Evolutionary conservation across 768 basidiomycete species (phyloP).

Genomic region (Boletus rubescentipes): DNA sequence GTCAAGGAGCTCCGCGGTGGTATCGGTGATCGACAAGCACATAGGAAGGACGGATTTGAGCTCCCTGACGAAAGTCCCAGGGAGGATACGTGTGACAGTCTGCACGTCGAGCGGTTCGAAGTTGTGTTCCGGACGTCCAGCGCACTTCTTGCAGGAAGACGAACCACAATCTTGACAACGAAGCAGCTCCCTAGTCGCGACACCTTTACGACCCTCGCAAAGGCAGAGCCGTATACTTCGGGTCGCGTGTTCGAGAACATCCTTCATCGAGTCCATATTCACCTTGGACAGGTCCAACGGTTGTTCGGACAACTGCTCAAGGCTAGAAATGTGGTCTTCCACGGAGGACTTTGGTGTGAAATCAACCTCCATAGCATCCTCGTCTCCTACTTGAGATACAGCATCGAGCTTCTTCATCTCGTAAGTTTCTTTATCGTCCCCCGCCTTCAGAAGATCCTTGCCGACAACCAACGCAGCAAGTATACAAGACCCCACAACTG

Average conservation of each 20-base stretch:
- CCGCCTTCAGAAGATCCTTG: constrained; percentile 62
- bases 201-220: constrained; percentile 87
- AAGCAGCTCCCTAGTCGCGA: constrained; percentile 64
- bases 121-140: constrained; percentile 89
- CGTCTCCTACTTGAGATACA: constrained; percentile 27
- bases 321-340: constrained; percentile 64
- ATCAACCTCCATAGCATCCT: constrained; percentile 53
- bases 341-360: constrained; percentile 21
- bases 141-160: constrained; percentile 82
- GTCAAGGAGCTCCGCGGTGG: constrained; percentile 54
- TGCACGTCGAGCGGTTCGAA: constrained; percentile 53
- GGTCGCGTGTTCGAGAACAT: constrained; percentile 63
- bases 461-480: constrained; percentile 75
- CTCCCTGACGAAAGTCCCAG: constrained; percentile 69
- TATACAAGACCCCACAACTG: constrained; percentile 90
- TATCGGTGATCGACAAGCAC: constrained; percentile 61
- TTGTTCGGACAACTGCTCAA: constrained; percentile 60
- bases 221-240: constrained; percentile 77
- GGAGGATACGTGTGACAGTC: constrained; percentile 59
- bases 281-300: constrained; percentile 69
- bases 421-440: constrained; percentile 65
- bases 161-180: constrained; percentile 76
- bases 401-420: constrained; percentile 56
- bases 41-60: constrained; percentile 85
- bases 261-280: constrained; percentile 44